Percentiles rank a stretch among this genome's conserved stretches.
Evolutionary conservation across 129 eudicot genomes (phyloP).

Genomic region (Ambrosia artemisiifolia): DNA sequence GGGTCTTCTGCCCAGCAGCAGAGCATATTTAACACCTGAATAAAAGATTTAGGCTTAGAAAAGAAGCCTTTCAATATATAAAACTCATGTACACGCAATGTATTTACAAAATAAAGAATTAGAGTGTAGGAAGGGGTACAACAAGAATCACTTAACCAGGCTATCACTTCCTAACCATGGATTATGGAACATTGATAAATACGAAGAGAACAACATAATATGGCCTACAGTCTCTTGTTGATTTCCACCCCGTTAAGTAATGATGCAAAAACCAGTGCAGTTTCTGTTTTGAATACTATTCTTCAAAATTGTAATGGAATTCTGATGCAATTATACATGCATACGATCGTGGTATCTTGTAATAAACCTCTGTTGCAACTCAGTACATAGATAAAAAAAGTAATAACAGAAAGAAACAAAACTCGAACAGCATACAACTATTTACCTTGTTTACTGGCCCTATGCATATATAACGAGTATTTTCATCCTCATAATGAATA

Average conservation of each 20-base stretch:
- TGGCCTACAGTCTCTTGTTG: neutral
- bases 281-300: neutral
- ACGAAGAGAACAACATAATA: neutral
- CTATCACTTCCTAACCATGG: neutral
- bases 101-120: conserved; percentile 1
- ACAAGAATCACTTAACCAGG: neutral
- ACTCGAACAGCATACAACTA: neutral
- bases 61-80: neutral
- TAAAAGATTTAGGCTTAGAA: neutral
- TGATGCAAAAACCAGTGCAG: neutral
- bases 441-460: conserved; percentile 91
- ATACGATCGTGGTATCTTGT: neutral
- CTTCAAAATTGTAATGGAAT: neutral
- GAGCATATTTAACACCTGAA: conserved; percentile 91
- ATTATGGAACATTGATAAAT: neutral
- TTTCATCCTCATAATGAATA: conserved; percentile 92
- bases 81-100: neutral
- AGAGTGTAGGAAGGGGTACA: neutral
- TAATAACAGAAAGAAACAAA: conserved; percentile 1
- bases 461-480: conserved; percentile 84
- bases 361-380: neutral
- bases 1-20: conserved; percentile 99
- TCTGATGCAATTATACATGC: neutral
- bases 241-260: neutral
- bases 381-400: neutral